Conservation (phyloP, 306 rosid genomes). For the Quercus cerris region DNA sequence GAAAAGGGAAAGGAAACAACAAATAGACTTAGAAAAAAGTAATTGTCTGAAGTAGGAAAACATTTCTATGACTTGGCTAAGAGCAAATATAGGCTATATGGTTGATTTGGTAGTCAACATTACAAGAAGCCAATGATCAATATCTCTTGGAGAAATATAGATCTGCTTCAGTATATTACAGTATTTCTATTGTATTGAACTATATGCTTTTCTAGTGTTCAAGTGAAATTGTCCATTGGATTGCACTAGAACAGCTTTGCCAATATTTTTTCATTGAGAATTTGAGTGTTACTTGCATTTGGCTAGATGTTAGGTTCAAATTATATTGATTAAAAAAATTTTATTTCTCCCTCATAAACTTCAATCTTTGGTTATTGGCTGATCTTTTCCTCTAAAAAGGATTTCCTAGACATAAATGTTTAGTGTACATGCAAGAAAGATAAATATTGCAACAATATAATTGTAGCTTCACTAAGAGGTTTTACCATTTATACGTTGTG, state of each 20-base stretch:
- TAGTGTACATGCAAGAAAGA: neutral
- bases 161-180: neutral
- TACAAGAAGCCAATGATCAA: neutral
- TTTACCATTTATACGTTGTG: neutral
- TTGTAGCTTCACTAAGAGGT: neutral
- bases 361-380: neutral
- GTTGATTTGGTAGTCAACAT: neutral
- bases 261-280: neutral
- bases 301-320: neutral
- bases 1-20: neutral
- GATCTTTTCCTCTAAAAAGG: neutral
- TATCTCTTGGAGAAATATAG: neutral
- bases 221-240: neutral
- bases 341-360: neutral
- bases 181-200: neutral
- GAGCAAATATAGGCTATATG: neutral
- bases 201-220: neutral
- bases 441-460: neutral
- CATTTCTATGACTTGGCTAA: neutral
- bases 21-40: neutral
- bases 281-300: neutral
- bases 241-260: neutral
- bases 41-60: conserved; percentile 3
- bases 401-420: neutral
- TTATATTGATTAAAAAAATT: neutral